Percentiles rank a stretch among this genome's conserved stretches.
Evolutionary conservation across 257 asterid species (phyloP).

Genomic region (Lithospermum erythrorhizon): DNA sequence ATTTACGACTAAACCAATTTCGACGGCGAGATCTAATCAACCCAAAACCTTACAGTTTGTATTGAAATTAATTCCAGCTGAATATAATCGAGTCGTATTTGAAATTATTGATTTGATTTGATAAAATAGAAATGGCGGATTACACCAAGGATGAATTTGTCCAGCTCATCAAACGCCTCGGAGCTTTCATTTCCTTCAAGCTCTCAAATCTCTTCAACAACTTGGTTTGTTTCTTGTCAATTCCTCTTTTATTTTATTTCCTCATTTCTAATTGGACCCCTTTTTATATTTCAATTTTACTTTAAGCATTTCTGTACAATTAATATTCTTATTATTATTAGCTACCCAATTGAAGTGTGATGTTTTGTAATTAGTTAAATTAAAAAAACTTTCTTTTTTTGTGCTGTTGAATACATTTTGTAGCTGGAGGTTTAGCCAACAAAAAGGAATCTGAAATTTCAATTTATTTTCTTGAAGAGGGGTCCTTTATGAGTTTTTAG

Average conservation of each 20-base stretch:
- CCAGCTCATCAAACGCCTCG: constrained; percentile 68
- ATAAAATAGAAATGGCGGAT: constrained; percentile 50
- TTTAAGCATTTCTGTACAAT: no score
- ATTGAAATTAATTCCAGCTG: no score
- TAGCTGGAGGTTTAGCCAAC: neutral
- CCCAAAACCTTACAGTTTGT: no score
- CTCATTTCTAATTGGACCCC: no score
- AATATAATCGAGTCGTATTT: no score
- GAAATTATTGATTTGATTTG: no score
- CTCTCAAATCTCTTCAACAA: constrained; percentile 48
- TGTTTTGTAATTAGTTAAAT: neutral
- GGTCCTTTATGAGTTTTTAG: no score
- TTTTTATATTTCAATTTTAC: no score
- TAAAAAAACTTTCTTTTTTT: neutral
- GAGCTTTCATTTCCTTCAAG: constrained; percentile 58
- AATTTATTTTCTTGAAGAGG: no score
- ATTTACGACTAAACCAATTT: no score
- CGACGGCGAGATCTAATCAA: no score
- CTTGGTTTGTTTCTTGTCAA: constrained; percentile 33
- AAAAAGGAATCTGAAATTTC: neutral
- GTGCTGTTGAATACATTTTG: neutral
- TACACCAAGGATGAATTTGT: constrained; percentile 59
- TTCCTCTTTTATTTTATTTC: neutral
- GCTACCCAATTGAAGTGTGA: neutral
- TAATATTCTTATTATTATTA: no score